phyloP scores from a whole-genome alignment of 345 rosid genomes.

The Boechera stricta region DNA sequence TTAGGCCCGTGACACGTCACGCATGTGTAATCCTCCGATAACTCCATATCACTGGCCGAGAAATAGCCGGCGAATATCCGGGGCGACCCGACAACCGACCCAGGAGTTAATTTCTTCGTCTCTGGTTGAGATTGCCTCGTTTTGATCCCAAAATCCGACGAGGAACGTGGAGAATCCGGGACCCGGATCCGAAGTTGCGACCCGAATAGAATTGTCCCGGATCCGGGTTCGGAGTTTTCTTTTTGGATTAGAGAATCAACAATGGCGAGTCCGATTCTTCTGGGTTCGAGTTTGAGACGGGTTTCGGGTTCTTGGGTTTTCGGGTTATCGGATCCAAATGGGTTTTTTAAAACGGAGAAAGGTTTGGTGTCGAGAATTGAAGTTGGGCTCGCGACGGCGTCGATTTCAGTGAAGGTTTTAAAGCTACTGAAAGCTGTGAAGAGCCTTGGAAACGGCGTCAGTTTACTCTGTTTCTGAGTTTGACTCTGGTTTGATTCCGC shows the following conservation, averaged over 20 bases:
- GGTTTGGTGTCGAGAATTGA: slow-evolving; percentile 85
- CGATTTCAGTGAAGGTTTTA: slow-evolving; percentile 57
- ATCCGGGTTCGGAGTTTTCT: slow-evolving; percentile 41
- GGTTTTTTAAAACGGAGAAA: slow-evolving; percentile 66
- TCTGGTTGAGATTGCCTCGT: slow-evolving; percentile 54
- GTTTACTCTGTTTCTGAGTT: slow-evolving; percentile 53
- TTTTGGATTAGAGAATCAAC: slow-evolving; percentile 65
- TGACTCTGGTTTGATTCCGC: slow-evolving; percentile 56
- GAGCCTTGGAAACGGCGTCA: slow-evolving; percentile 67
- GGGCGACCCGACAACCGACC: slow-evolving; percentile 53
- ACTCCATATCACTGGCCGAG: slow-evolving; percentile 71
- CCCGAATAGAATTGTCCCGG: slow-evolving; percentile 69
- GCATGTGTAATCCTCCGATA: slow-evolving; percentile 93
- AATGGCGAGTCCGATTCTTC: slow-evolving; percentile 71
- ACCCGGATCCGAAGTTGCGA: slow-evolving; percentile 83
- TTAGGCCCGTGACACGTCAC: slow-evolving; percentile 84
- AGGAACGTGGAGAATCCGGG: slow-evolving; percentile 65
- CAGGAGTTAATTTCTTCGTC: slow-evolving; percentile 17
- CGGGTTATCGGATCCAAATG: slow-evolving; percentile 59
- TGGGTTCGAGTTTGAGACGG: slow-evolving; percentile 60
- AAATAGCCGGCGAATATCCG: slow-evolving; percentile 53
- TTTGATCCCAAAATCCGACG: slow-evolving; percentile 72
- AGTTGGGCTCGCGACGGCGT: slow-evolving; percentile 75
- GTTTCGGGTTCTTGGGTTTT: slow-evolving; percentile 51
- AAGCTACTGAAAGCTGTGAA: slow-evolving; percentile 61